These are phyloP conservation scores for Chaetothyriales sp. DNA, from an alignment of 2,329 filamentous ascomycete genomes.

Conservation along the genomic window DNA sequence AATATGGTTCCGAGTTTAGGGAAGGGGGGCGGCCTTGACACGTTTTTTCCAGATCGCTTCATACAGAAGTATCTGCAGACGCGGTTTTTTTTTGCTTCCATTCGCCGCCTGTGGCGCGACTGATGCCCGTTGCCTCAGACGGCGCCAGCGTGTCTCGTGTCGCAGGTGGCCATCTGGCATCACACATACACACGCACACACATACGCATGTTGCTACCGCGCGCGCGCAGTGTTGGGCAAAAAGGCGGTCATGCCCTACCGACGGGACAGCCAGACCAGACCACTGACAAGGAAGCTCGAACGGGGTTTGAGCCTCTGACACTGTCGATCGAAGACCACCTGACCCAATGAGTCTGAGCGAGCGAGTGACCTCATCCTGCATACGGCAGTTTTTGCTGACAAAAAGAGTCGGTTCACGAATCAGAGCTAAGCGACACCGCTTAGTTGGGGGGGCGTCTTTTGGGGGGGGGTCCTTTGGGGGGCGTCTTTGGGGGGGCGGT, in stretches of 20 bases:
- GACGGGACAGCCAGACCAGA: too few relatives aligned
- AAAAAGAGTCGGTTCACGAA: neutral
- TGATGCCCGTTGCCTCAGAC: neutral
- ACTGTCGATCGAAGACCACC: neutral
- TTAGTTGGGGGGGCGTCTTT: neutral
- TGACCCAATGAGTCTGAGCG: neutral
- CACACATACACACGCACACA: too few relatives aligned
- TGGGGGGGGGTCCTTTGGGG: neutral
- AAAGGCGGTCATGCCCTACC: constrained; percentile 12
- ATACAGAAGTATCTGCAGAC: neutral
- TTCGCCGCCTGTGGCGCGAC: neutral
- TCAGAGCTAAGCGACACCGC: neutral
- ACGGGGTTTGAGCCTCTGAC: neutral
- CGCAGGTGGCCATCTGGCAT: neutral
- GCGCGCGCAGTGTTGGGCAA: constrained; percentile 6
- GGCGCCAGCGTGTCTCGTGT: neutral
- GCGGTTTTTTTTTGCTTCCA: neutral
- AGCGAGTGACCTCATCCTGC: neutral
- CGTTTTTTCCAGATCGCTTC: neutral
- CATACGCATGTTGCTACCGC: too few relatives aligned
- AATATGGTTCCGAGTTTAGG: neutral
- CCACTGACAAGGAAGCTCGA: neutral
- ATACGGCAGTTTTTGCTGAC: neutral
- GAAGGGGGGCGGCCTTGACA: neutral
- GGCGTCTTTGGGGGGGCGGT: neutral